Conservation (phyloP, 352 stramenopile genomes). For the Pythium rhizo-oryzae region DNA sequence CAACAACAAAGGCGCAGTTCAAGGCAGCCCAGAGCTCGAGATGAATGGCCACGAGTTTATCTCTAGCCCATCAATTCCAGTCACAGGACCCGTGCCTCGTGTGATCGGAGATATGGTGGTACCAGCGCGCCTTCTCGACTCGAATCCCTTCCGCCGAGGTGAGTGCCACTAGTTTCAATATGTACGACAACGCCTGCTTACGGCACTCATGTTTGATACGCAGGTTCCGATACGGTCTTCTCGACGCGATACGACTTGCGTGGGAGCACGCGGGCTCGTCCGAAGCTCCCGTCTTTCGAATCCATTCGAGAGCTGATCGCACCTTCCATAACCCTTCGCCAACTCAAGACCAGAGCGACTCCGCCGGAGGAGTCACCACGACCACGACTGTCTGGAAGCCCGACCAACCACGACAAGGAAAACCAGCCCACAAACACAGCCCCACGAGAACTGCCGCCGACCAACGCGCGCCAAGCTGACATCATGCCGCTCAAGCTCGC, state of each 20-base stretch:
- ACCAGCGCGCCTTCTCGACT: background rate
- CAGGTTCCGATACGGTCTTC: background rate
- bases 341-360: background rate
- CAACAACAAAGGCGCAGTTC: constrained; percentile 31
- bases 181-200: background rate
- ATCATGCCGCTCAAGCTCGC: background rate
- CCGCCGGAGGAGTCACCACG: constrained; percentile 18
- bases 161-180: background rate
- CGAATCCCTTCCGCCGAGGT: background rate
- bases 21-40: constrained; percentile 70
- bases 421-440: constrained; percentile 8
- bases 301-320: background rate
- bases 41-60: constrained; percentile 66
- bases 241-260: constrained; percentile 10
- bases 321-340: background rate
- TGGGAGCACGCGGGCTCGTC: background rate
- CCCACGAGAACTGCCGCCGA: background rate
- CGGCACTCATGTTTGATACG: background rate
- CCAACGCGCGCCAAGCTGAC: background rate
- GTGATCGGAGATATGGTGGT: constrained; percentile 19
- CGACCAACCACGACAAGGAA: constrained; percentile 20
- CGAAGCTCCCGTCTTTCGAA: constrained; percentile 1
- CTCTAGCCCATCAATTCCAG: constrained; percentile 42
- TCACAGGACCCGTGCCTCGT: constrained; percentile 16
- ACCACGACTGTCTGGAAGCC: constrained; percentile 25